Percentiles rank a stretch among this genome's conserved stretches.
Evolutionary conservation across 164 flowering plant genomes (phyloP).

Genomic region (Aristolochia contorta): DNA sequence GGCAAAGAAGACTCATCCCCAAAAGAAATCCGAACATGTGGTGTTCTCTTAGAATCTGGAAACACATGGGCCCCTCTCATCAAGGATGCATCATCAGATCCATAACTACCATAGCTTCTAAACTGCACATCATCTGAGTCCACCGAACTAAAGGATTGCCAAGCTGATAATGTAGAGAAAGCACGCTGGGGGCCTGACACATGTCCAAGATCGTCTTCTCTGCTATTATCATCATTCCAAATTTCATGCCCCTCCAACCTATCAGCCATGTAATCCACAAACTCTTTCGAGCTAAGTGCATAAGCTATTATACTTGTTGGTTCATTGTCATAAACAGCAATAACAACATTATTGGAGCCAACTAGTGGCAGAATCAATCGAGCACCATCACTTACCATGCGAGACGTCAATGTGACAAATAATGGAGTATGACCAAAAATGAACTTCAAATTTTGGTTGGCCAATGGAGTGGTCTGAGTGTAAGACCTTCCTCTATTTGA

Average conservation of each 20-base stretch:
- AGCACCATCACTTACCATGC: constrained; percentile 52
- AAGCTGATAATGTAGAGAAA: constrained; percentile 30
- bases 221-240: constrained; percentile 18
- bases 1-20: constrained; percentile 43
- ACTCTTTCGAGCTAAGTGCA: constrained; percentile 75
- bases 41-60: constrained; percentile 48
- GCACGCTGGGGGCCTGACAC: constrained; percentile 9
- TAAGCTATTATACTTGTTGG: constrained; percentile 86
- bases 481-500: constrained; percentile 32
- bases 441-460: constrained; percentile 39
- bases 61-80: constrained; percentile 26
- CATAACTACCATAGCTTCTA: constrained; percentile 57
- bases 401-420: constrained; percentile 44
- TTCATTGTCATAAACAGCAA: constrained; percentile 89
- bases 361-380: constrained; percentile 52
- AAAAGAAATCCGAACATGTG: constrained; percentile 56
- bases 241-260: constrained; percentile 29
- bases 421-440: constrained; percentile 34
- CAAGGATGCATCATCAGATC: constrained; percentile 51
- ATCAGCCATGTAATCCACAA: constrained; percentile 53
- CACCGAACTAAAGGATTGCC: constrained; percentile 55
- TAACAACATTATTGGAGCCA: constrained; percentile 38
- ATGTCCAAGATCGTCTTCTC: constrained; percentile 19
- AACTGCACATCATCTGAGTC: constrained; percentile 48
- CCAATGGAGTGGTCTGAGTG: constrained; percentile 38